Conservation (phyloP, 768 basidiomycete genomes). For the Russula vinacea region DNA sequence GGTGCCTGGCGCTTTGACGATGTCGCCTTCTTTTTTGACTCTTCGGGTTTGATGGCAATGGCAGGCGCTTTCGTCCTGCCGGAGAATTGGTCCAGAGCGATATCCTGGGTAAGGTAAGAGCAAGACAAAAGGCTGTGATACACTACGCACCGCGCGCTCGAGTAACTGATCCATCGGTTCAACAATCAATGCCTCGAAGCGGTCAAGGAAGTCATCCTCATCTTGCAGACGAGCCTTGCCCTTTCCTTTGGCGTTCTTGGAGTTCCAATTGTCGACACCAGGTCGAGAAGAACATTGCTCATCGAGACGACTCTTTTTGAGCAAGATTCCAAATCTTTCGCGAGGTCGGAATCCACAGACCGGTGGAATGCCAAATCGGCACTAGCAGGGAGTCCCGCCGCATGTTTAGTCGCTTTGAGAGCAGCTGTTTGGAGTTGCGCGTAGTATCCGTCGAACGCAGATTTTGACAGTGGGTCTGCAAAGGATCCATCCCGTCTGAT, state of each 20-base stretch:
- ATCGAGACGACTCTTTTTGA: constrained; percentile 63
- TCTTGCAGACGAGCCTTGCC: constrained; percentile 55
- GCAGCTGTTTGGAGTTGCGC: constrained; percentile 56
- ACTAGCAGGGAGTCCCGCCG: constrained; percentile 60
- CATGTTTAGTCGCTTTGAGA: constrained; percentile 59
- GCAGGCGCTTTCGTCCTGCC: constrained; percentile 67
- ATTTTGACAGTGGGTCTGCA: constrained; percentile 9
- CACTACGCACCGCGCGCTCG: constrained; percentile 68
- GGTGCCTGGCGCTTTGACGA: constrained; percentile 51
- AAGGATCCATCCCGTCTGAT: constrained; percentile 12
- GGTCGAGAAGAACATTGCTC: constrained; percentile 58
- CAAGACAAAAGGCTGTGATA: neutral
- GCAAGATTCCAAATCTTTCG: constrained; percentile 64
- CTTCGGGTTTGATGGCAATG: constrained; percentile 51
- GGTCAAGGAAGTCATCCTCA: constrained; percentile 82
- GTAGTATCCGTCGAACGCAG: constrained; percentile 52
- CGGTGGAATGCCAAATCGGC: constrained; percentile 87
- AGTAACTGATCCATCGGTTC: constrained; percentile 81
- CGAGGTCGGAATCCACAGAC: constrained; percentile 72
- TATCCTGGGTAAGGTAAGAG: constrained; percentile 56
- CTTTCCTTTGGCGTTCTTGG: constrained; percentile 41
- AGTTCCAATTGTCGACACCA: constrained; percentile 46
- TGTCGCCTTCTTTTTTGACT: constrained; percentile 37
- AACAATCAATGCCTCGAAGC: constrained; percentile 73
- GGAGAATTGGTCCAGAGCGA: constrained; percentile 71